Base-by-base conservation (phyloP, 257 asterid species). In the Scutellaria galericulata region DNA sequence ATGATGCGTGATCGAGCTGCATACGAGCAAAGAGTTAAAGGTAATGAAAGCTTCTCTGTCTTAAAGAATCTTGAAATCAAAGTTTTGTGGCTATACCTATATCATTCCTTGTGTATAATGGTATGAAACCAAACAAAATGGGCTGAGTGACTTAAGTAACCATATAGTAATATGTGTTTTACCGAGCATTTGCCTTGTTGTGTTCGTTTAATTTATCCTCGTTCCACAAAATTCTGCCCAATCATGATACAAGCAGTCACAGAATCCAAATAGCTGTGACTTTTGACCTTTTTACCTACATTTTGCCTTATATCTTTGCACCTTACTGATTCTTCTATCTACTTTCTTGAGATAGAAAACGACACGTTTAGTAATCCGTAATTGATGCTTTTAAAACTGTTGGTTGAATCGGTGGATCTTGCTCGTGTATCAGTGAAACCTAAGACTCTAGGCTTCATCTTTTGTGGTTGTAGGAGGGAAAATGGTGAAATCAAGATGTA, bases 11-110 rank as follows among this genome's bases (percentile, higher is more conserved):
- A 90, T 79, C 84, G 86, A 64, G 77, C 79, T 61, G 87, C 88
- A 12, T 92, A 89, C 60, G 98, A 88, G n/a, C 89, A 83, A 73
- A 88, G 80, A 82, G 96, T 92, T 62, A 92, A 86, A 90, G 96
- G 98, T 91, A 76, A 50, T 69, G 27, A 8, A 9, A 48, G 45
- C 41, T 55, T 64, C 24, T 27, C 37, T 54, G 37, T 42, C 58
- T 37, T 44, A 5, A 31, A 6, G 63, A 35, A 41, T 69, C 58
- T 1, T 24, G 62, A 11, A 5, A 15, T 46, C 20, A 7, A 9
- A 7, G 42, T 10, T 31, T n/a, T 11, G 11, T 55, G 42, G 44
- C n/a, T 14, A 40, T 22, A 7, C 27, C 27, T 46, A 66, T 66
- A 31, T 48, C 47, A 67, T 63, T 52, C 24, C 51, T 22, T 46